A percentile compares a stretch with the other conserved stretches of the same genome.
Evolutionary conservation across 2,329 filamentous ascomycete species (phyloP).

Genomic region (Lojkania enalia): DNA sequence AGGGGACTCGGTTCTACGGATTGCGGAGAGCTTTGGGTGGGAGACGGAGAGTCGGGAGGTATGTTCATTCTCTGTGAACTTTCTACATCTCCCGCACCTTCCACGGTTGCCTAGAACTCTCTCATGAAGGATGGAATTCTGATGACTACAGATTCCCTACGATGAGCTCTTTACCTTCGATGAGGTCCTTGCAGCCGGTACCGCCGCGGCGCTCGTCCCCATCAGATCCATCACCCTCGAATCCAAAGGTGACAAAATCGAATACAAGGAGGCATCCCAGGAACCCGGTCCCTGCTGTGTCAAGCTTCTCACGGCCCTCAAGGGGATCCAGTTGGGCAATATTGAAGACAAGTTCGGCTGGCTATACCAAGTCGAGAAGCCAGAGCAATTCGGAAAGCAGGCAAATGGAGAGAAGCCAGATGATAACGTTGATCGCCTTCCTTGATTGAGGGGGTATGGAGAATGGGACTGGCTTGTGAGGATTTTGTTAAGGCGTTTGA

Average conservation of each 20-base stretch:
- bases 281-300: constrained; percentile 74
- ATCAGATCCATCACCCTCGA: constrained; percentile 85
- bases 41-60: constrained; percentile 75
- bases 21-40: constrained; percentile 80
- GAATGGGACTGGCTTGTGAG: too few relatives aligned
- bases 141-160: constrained; percentile 65
- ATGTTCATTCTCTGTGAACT: constrained; percentile 41
- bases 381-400: constrained; percentile 36
- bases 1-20: constrained; percentile 73
- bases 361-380: constrained; percentile 55
- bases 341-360: constrained; percentile 77
- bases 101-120: neutral
- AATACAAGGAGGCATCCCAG: constrained; percentile 60
- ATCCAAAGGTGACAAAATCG: constrained; percentile 59
- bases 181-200: constrained; percentile 90
- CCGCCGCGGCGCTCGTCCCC: constrained; percentile 86
- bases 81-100: neutral
- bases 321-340: constrained; percentile 84
- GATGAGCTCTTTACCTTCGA: constrained; percentile 64
- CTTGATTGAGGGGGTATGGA: too few relatives aligned
- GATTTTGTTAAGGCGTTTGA: too few relatives aligned
- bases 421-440: constrained; percentile 9
- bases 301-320: constrained; percentile 73
- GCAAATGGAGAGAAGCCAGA: neutral
- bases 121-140: too few relatives aligned